A percentile compares a stretch with the other conserved stretches of the same genome.
These are phyloP conservation scores for Bidens hawaiensis DNA, from an alignment of 140 eudicot species.

Conservation along the genomic window DNA sequence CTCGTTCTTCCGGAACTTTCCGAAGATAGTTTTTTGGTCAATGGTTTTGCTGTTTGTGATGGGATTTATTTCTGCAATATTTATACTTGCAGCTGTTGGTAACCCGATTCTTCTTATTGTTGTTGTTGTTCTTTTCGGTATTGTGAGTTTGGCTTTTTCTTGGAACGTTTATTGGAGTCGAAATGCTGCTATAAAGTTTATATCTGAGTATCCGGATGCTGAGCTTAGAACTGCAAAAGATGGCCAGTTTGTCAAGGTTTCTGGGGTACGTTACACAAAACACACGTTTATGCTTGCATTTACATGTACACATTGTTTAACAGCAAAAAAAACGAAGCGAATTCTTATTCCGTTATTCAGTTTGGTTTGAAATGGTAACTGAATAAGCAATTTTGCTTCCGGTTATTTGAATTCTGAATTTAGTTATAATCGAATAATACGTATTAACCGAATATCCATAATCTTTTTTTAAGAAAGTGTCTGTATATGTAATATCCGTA, in stretches of 20 bases:
- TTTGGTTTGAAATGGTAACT: no score
- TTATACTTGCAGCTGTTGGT: conserved; percentile 56
- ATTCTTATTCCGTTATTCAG: no score
- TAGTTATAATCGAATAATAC: no score
- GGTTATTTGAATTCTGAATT: no score
- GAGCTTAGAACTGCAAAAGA: conserved; percentile 73
- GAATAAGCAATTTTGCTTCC: no score
- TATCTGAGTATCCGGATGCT: conserved; percentile 57
- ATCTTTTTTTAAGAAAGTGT: no score
- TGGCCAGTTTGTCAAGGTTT: conserved; percentile 74
- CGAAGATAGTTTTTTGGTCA: conserved; percentile 47
- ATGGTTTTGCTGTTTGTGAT: conserved; percentile 51
- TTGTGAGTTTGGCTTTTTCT: conserved; percentile 37
- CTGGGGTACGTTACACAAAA: conserved; percentile 51
- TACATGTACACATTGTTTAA: no score
- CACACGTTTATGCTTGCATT: no score
- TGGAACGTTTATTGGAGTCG: conserved; percentile 54
- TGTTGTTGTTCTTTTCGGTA: conserved; percentile 44
- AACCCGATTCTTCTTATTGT: conserved; percentile 55
- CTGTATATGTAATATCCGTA: no score
- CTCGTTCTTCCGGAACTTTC: conserved; percentile 50
- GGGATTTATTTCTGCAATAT: conserved; percentile 61
- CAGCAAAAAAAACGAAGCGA: no score
- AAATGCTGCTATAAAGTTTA: conserved; percentile 42
- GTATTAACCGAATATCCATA: no score